Percentiles rank a stretch among this genome's conserved stretches.
These are phyloP conservation scores for Colletotrichum gigasporum DNA, from an alignment of 2,329 filamentous ascomycete genomes.

Conservation along the genomic window DNA sequence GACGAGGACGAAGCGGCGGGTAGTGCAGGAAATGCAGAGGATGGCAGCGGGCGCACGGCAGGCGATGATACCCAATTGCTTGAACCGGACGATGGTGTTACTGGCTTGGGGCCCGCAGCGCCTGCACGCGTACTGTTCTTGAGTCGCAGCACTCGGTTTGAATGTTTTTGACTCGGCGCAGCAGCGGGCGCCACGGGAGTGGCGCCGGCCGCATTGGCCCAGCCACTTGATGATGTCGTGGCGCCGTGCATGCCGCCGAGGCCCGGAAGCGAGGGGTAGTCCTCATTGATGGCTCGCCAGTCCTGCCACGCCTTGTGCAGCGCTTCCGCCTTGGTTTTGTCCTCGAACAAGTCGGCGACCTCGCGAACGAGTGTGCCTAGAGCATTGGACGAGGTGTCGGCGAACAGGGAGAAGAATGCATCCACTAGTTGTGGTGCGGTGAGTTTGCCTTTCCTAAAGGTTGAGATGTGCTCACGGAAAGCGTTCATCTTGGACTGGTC, in stretches of 20 bases:
- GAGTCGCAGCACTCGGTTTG: conserved; percentile 65
- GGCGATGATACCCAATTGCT: conserved; percentile 34
- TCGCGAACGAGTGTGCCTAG: conserved; percentile 92
- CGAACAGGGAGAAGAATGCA: conserved; percentile 85
- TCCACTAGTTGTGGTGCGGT: conserved; percentile 83
- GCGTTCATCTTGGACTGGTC: conserved; percentile 77
- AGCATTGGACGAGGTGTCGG: conserved; percentile 79
- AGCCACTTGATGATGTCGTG: conserved; percentile 64
- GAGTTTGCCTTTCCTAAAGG: conserved; percentile 76
- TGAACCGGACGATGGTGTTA: conserved; percentile 37
- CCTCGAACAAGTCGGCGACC: conserved; percentile 91
- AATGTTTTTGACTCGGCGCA: conserved; percentile 57
- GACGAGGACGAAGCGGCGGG: conserved; percentile 39
- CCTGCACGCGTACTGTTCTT: conserved; percentile 65
- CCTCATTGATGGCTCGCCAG: conserved; percentile 95
- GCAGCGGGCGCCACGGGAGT: conserved; percentile 58
- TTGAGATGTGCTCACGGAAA: conserved; percentile 83
- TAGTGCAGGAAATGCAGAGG: conserved; percentile 56
- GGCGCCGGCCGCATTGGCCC: conserved; percentile 68
- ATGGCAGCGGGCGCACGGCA: conserved; percentile 35
- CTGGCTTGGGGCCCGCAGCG: conserved; percentile 36
- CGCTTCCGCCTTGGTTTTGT: conserved; percentile 75
- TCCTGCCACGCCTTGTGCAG: conserved; percentile 91
- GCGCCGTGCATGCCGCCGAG: conserved; percentile 74
- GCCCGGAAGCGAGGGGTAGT: conserved; percentile 89